Evolutionary conservation across 2,329 filamentous ascomycete genomes (phyloP).

Genomic region (Claviceps cyperi): DNA sequence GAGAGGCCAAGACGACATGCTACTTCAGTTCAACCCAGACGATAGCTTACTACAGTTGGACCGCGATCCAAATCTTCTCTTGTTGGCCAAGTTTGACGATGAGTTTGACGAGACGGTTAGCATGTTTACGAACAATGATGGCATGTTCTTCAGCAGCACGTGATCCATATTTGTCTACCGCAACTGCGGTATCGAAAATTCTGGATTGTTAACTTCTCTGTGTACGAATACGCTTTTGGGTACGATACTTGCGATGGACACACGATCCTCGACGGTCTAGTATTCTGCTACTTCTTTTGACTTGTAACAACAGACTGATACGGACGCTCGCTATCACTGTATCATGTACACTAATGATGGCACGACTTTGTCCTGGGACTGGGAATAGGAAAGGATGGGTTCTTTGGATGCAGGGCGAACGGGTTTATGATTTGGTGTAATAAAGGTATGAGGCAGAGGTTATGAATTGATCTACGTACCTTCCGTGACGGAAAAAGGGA

Average conservation of each 20-base stretch:
- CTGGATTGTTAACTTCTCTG: slow-evolving; percentile 4
- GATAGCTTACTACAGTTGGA: slow-evolving; percentile 29
- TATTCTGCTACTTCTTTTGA: background rate
- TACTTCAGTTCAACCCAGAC: slow-evolving; percentile 27
- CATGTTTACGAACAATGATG: slow-evolving; percentile 37
- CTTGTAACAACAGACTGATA: background rate
- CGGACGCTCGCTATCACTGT: slow-evolving; percentile 3
- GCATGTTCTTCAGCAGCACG: slow-evolving; percentile 34
- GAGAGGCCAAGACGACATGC: slow-evolving; percentile 28
- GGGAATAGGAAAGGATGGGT: background rate
- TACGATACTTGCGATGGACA: background rate
- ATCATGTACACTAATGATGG: slow-evolving; percentile 1
- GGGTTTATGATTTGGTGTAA: slow-evolving; percentile 8
- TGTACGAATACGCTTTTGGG: slow-evolving; percentile 5
- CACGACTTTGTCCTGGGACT: background rate
- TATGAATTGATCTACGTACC: background rate
- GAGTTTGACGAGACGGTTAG: slow-evolving; percentile 32
- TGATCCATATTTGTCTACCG: slow-evolving; percentile 9
- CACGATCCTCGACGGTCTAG: background rate
- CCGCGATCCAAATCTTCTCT: slow-evolving; percentile 31
- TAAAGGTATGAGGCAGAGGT: slow-evolving; percentile 4
- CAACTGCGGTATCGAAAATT: slow-evolving; percentile 1
- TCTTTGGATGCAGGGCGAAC: slow-evolving; percentile 8
- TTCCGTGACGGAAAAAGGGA: slow-evolving; percentile 7
- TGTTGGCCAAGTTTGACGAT: slow-evolving; percentile 40